Percentiles rank a stretch among this genome's conserved stretches.
Evolutionary conservation across 805 yeast species (phyloP).

Genomic region (Candida schatavii): DNA sequence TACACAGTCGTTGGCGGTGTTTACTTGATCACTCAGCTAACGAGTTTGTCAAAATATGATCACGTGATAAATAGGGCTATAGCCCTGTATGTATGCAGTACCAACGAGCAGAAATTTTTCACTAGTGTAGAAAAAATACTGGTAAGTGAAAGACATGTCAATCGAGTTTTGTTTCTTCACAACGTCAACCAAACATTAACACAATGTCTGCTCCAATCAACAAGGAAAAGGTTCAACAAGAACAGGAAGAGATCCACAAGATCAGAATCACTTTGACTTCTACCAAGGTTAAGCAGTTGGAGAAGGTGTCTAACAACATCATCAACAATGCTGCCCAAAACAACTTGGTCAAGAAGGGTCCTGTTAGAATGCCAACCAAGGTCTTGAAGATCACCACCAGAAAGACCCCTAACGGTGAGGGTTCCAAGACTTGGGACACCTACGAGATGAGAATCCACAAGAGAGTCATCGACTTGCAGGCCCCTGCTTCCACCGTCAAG

Average conservation of each 20-base stretch:
- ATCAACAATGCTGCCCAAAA: slow-evolving; percentile 80
- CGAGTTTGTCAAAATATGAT: too few species aligned
- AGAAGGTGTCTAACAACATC: slow-evolving; percentile 91
- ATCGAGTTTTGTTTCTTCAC: slow-evolving; percentile 20
- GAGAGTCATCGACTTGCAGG: slow-evolving; percentile 98
- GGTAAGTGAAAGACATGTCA: too few species aligned
- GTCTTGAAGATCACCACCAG: slow-evolving; percentile 97
- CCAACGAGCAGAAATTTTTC: too few species aligned
- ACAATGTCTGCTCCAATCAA: slow-evolving; percentile 72
- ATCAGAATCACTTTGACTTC: slow-evolving; percentile 99
- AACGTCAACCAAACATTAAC: slow-evolving; percentile 36
- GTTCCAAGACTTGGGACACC: slow-evolving; percentile 99
- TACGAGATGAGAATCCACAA: slow-evolving; percentile 99
- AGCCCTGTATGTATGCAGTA: too few species aligned
- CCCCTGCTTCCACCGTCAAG: slow-evolving; percentile 91
- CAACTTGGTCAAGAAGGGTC: slow-evolving; percentile 93
- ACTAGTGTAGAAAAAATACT: too few species aligned
- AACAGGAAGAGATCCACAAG: slow-evolving; percentile 84
- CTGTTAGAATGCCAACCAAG: slow-evolving; percentile 99
- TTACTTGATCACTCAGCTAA: too few species aligned
- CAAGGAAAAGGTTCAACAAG: slow-evolving; percentile 86
- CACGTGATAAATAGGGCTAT: too few species aligned
- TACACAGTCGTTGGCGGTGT: too few species aligned
- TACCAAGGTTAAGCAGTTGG: slow-evolving; percentile 97
- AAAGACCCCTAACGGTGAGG: slow-evolving; percentile 99